These are phyloP conservation scores for Chernovozyma sophiae-reginae DNA, from an alignment of 1,139 yeast genomes.

Conservation along the genomic window DNA sequence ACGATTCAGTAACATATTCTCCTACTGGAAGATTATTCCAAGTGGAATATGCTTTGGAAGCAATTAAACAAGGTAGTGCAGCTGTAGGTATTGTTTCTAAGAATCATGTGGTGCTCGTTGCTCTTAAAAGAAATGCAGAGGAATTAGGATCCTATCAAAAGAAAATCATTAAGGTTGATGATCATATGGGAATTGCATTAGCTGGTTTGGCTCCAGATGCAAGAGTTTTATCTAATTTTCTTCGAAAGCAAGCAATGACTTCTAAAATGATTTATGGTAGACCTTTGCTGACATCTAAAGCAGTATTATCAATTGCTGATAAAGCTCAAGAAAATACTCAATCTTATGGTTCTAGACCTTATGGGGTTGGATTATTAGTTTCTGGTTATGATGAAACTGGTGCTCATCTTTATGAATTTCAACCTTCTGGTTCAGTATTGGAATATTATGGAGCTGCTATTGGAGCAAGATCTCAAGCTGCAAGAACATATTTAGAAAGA, in stretches of 20 bases:
- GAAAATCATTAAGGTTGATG: conserved; percentile 86
- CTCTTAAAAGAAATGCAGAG: conserved; percentile 92
- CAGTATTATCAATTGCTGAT: conserved; percentile 85
- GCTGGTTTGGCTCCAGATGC: conserved; percentile 99
- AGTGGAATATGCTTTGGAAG: conserved; percentile 93
- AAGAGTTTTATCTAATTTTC: conserved; percentile 79
- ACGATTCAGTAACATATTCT: conserved; percentile 95
- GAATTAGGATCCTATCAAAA: conserved; percentile 95
- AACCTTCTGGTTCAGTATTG: conserved; percentile 90
- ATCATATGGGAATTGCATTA: conserved; percentile 89
- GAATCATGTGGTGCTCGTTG: conserved; percentile 86
- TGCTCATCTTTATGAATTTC: conserved; percentile 90
- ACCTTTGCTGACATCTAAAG: conserved; percentile 81
- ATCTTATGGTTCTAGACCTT: conserved; percentile 93
- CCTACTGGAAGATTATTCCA: conserved; percentile 97
- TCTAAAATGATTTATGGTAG: conserved; percentile 83
- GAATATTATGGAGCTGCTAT: conserved; percentile 94
- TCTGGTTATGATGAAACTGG: conserved; percentile 95
- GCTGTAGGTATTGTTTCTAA: conserved; percentile 90
- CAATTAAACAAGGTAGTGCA: conserved; percentile 97
- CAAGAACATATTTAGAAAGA: conserved; percentile 91
- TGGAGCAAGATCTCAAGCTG: conserved; percentile 98
- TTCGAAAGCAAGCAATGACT: conserved; percentile 89
- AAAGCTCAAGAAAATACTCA: conserved; percentile 97
- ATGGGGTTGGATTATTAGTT: conserved; percentile 90